These are phyloP conservation scores for Boletus tylopilopsis DNA, from an alignment of 768 basidiomycete genomes.

Conservation along the genomic window DNA sequence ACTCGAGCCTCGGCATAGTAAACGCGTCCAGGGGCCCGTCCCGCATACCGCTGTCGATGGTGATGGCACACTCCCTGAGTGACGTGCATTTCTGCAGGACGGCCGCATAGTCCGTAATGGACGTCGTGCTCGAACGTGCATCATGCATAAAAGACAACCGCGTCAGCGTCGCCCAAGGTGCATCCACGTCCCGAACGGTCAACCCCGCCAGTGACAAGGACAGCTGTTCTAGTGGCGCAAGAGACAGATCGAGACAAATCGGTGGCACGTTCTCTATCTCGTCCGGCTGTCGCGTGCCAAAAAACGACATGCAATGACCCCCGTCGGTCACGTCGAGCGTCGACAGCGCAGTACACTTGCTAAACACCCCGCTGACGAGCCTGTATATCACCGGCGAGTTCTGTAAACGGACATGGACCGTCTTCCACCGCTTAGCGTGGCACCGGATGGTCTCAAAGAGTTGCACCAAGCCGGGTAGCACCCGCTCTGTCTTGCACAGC, in stretches of 20 bases:
- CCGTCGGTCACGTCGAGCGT: slow-evolving; percentile 20
- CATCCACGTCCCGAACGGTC: slow-evolving; percentile 12
- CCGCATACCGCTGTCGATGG: slow-evolving; percentile 9
- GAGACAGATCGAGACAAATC: slow-evolving; percentile 12
- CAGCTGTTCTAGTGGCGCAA: slow-evolving; percentile 12
- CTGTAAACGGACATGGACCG: slow-evolving; percentile 17
- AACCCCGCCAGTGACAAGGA: slow-evolving; percentile 21
- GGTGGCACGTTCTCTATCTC: slow-evolving; percentile 2
- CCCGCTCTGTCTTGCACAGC: slow-evolving; percentile 18
- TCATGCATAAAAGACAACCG: slow-evolving; percentile 24
- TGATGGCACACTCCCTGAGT: slow-evolving; percentile 20
- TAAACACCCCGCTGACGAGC: slow-evolving; percentile 8
- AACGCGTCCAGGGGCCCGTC: slow-evolving; percentile 10
- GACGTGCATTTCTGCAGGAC: slow-evolving; percentile 19
- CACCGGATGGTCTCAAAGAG: slow-evolving; percentile 17
- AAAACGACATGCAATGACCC: slow-evolving; percentile 11
- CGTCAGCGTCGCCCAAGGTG: slow-evolving; percentile 18
- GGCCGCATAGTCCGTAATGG: slow-evolving; percentile 18
- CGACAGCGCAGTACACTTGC: slow-evolving; percentile 14
- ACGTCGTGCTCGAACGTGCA: slow-evolving; percentile 15
- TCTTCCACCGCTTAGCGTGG: slow-evolving; percentile 19
- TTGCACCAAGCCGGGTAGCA: slow-evolving; percentile 19
- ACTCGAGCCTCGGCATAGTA: slow-evolving; percentile 17
- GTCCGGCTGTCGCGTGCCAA: not conserved
- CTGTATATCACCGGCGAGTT: slow-evolving; percentile 16